These are phyloP conservation scores for Fragaria ananassa DNA, from an alignment of 306 rosid genomes.

Conservation along the genomic window DNA sequence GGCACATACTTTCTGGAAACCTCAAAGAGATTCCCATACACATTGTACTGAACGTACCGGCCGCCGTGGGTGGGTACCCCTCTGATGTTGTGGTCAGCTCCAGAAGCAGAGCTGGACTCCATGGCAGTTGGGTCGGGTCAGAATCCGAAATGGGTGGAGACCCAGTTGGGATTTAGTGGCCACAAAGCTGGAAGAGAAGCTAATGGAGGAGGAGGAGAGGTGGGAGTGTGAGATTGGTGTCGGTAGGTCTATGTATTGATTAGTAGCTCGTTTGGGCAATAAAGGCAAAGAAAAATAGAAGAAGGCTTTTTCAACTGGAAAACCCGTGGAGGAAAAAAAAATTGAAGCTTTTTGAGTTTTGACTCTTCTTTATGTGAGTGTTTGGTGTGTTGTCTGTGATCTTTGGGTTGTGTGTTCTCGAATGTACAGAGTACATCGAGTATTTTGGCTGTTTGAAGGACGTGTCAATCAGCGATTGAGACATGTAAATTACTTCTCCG, in stretches of 20 bases:
- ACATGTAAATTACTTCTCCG: too few relatives aligned
- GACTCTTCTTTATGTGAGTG: slow-evolving; percentile 20
- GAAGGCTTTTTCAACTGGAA: slow-evolving; percentile 6
- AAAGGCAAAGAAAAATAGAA: not conserved
- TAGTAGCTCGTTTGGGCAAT: not conserved
- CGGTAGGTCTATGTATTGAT: slow-evolving; percentile 19
- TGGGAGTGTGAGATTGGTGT: slow-evolving; percentile 12
- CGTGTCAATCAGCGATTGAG: too few relatives aligned
- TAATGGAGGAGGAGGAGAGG: slow-evolving; percentile 19
- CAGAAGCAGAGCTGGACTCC: slow-evolving; percentile 42
- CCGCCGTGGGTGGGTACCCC: slow-evolving; percentile 74
- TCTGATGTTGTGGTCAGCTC: slow-evolving; percentile 48
- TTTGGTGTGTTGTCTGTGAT: slow-evolving; percentile 18
- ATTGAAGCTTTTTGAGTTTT: slow-evolving; percentile 7
- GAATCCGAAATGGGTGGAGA: slow-evolving; percentile 22
- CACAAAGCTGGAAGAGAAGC: not conserved
- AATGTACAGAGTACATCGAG: too few relatives aligned
- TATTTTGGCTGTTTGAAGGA: too few relatives aligned
- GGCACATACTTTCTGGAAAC: slow-evolving; percentile 87
- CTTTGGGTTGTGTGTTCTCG: not conserved
- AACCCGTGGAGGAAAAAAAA: slow-evolving; percentile 43
- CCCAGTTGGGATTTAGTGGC: slow-evolving; percentile 23
- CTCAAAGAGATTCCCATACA: slow-evolving; percentile 85
- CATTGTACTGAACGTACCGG: slow-evolving; percentile 72
- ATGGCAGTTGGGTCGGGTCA: slow-evolving; percentile 20